These are phyloP conservation scores for Austroboletus novae-zelandiae DNA, from an alignment of 1,284 basidiomycete genomes.

Conservation along the genomic window DNA sequence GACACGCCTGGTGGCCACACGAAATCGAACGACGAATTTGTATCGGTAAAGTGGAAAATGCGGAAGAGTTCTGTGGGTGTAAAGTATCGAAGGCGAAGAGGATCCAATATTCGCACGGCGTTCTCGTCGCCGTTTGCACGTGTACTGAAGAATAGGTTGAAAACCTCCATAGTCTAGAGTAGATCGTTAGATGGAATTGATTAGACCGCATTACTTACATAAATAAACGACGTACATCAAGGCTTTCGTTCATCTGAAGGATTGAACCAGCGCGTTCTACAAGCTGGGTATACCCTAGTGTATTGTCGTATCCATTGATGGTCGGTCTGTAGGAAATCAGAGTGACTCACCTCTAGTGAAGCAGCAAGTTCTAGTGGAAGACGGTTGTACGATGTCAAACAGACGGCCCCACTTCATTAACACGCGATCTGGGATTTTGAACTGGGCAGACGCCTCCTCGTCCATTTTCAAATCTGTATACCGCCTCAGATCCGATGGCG, in stretches of 20 bases:
- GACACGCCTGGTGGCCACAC: conserved; percentile 60
- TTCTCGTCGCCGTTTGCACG: conserved; percentile 39
- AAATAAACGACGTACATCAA: conserved; percentile 49
- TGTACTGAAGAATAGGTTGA: conserved; percentile 54
- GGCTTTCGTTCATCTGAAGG: conserved; percentile 61
- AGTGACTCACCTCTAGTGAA: conserved; percentile 64
- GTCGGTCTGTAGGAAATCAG: background rate
- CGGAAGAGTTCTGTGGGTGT: conserved; percentile 67
- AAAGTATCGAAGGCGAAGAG: conserved; percentile 67
- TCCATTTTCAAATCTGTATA: conserved; percentile 49
- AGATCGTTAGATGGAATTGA: conserved; percentile 2
- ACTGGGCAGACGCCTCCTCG: conserved; percentile 18
- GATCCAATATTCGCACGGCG: conserved; percentile 53
- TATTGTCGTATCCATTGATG: background rate
- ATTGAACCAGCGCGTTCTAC: conserved; percentile 76
- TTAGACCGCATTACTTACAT: background rate
- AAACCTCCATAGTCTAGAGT: conserved; percentile 57
- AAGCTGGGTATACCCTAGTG: conserved; percentile 68
- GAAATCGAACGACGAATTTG: conserved; percentile 34
- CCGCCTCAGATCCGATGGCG: conserved; percentile 33
- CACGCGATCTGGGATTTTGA: conserved; percentile 57
- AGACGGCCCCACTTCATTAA: conserved; percentile 71
- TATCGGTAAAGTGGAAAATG: conserved; percentile 55
- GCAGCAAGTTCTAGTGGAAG: conserved; percentile 63
- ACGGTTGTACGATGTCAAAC: conserved; percentile 73